phyloP scores from a whole-genome alignment of 352 stramenopile species.

The Phytophthora ohioensis region DNA sequence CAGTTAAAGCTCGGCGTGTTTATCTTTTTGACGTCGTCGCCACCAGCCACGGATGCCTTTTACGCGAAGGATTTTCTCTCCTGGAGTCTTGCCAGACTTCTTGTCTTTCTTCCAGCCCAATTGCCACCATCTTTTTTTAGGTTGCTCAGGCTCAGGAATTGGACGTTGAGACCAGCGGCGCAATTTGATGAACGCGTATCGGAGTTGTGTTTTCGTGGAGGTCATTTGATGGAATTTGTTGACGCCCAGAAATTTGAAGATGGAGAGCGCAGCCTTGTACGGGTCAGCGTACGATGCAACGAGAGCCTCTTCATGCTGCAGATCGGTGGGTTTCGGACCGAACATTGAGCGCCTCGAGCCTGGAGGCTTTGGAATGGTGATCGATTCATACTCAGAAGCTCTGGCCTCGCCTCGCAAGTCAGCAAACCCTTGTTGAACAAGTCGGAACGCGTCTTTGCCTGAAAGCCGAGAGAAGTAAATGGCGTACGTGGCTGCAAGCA shows the following conservation, averaged over 20 bases:
- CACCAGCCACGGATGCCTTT: constrained; percentile 35
- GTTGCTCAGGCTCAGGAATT: constrained; percentile 21
- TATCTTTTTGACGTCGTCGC: constrained; percentile 34
- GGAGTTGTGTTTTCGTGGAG: constrained; percentile 61
- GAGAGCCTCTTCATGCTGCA: constrained; percentile 50
- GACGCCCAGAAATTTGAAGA: constrained; percentile 75
- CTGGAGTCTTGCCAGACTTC: constrained; percentile 15
- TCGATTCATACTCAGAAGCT: constrained; percentile 25
- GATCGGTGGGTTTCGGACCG: constrained; percentile 43
- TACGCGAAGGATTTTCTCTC: constrained; percentile 24
- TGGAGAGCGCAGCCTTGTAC: constrained; percentile 76
- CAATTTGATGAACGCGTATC: constrained; percentile 69
- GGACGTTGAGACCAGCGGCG: constrained; percentile 52
- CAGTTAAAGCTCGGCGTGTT: constrained; percentile 27
- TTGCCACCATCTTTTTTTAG: constrained; percentile 39
- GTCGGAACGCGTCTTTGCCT: constrained; percentile 39
- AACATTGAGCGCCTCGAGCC: constrained; percentile 48
- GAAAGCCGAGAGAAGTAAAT: constrained; percentile 70
- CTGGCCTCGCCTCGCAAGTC: constrained; percentile 33
- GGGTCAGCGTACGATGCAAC: constrained; percentile 73
- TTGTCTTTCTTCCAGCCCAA: constrained; percentile 26
- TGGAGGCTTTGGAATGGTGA: constrained; percentile 30
- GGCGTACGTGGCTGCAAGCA: constrained; percentile 51
- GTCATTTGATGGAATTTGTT: constrained; percentile 80
- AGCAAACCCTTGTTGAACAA: constrained; percentile 48